Evolutionary conservation across 2,329 filamentous ascomycete species (phyloP).

Genomic region (Hypocreales sp.): DNA sequence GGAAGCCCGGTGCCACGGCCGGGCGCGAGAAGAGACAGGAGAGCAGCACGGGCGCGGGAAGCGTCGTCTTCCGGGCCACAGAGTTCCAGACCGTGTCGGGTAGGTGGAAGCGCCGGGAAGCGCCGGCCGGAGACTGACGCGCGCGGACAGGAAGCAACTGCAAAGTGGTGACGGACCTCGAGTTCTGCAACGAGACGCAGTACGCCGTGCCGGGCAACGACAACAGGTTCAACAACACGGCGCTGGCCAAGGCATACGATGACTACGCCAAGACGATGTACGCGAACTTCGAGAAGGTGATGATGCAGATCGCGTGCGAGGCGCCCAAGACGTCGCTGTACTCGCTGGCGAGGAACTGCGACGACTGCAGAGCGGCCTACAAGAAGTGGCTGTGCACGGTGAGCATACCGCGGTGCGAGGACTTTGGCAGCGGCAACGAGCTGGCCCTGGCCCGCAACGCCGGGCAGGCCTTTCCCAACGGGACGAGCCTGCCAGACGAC

Average conservation of each 20-base stretch:
- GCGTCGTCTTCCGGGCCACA: slow-evolving; percentile 55
- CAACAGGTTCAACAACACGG: slow-evolving; percentile 40
- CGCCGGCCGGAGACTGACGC: no score
- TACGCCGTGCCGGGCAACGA: slow-evolving; percentile 82
- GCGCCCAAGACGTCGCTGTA: slow-evolving; percentile 58
- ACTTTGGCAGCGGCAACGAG: slow-evolving; percentile 44
- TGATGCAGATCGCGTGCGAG: slow-evolving; percentile 78
- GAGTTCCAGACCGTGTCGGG: slow-evolving; percentile 66
- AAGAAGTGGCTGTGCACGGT: slow-evolving; percentile 93
- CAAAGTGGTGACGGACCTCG: slow-evolving; percentile 70
- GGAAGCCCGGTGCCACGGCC: slow-evolving; percentile 33
- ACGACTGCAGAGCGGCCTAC: slow-evolving; percentile 65
- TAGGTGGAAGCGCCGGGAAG: no score
- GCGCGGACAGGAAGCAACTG: slow-evolving; percentile 56
- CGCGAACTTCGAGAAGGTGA: slow-evolving; percentile 61
- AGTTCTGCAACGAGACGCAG: slow-evolving; percentile 75
- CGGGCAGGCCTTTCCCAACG: slow-evolving; percentile 54
- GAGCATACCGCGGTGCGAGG: slow-evolving; percentile 80
- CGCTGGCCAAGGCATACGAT: slow-evolving; percentile 64
- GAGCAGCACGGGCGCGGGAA: slow-evolving; percentile 44
- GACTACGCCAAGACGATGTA: slow-evolving; percentile 54
- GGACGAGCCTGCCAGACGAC: slow-evolving; percentile 31
- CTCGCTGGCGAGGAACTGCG: slow-evolving; percentile 64
- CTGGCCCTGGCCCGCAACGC: slow-evolving; percentile 48
- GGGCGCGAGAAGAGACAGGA: slow-evolving; percentile 21